Evolutionary conservation across 1,284 basidiomycete genomes (phyloP).

Genomic region (Cryptococcus floricola): DNA sequence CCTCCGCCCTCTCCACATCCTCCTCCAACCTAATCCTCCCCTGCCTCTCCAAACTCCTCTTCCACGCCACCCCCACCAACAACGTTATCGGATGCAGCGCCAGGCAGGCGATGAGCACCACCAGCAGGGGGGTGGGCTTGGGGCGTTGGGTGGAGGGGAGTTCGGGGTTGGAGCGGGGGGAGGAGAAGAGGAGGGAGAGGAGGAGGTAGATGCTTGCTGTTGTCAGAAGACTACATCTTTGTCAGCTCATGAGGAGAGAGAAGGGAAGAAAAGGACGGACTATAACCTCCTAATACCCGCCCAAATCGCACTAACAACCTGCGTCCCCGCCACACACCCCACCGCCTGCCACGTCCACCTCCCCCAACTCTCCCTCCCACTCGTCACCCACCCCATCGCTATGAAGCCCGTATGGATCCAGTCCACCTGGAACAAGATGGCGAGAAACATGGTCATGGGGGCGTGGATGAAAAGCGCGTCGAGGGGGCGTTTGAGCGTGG

Average conservation of each 20-base stretch:
- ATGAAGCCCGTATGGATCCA: constrained; percentile 53
- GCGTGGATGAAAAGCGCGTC: constrained; percentile 54
- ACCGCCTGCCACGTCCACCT: constrained; percentile 45
- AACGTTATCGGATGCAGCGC: constrained; percentile 46
- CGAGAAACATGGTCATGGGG: constrained; percentile 52
- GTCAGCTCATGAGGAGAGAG: not conserved
- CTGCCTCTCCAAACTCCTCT: constrained; percentile 38
- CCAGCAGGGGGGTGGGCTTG: constrained; percentile 40
- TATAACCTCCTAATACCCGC: constrained; percentile 32
- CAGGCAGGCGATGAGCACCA: constrained; percentile 42
- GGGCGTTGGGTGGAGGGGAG: constrained; percentile 33
- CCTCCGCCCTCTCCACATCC: constrained; percentile 44
- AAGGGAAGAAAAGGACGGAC: constrained; percentile 21
- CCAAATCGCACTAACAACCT: constrained; percentile 42
- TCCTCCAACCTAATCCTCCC: constrained; percentile 49
- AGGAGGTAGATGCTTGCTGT: constrained; percentile 41
- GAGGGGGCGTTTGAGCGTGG: constrained; percentile 48
- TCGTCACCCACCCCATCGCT: constrained; percentile 50
- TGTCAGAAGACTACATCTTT: constrained; percentile 33
- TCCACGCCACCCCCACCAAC: constrained; percentile 35
- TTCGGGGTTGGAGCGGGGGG: constrained; percentile 33
- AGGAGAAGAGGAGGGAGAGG: constrained; percentile 43
- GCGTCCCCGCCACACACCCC: constrained; percentile 31
- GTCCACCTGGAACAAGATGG: constrained; percentile 52
- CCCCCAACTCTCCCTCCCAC: constrained; percentile 29